Evolutionary conservation across 2,329 filamentous ascomycete species (phyloP).

Genomic region (Talaromyces sp.): DNA sequence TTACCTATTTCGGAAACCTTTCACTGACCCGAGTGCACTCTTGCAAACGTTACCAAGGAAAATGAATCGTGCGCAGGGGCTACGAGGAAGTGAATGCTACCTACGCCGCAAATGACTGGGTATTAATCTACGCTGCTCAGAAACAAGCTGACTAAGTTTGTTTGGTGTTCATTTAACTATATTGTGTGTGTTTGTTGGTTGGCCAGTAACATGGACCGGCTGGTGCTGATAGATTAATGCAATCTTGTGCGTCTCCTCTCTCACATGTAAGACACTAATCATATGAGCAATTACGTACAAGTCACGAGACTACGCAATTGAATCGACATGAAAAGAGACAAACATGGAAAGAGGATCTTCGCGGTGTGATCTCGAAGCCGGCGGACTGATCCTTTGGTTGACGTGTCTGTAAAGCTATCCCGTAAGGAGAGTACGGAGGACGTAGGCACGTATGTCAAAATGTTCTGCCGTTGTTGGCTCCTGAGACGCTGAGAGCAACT

Average conservation of each 20-base stretch:
- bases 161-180: neutral
- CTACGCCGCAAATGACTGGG: neutral
- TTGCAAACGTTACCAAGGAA: neutral
- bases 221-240: neutral
- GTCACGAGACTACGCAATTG: neutral
- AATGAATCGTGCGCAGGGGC: neutral
- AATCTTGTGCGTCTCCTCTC: neutral
- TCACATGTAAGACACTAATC: neutral
- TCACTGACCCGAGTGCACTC: neutral
- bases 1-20: slow-evolving; percentile 1
- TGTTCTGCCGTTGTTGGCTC: neutral
- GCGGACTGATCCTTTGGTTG: neutral
- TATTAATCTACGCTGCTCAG: too few relatives aligned
- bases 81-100: slow-evolving; percentile 3
- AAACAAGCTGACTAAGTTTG: neutral
- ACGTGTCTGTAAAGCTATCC: neutral
- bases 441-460: neutral
- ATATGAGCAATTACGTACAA: neutral
- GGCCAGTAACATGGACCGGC: neutral
- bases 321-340: neutral
- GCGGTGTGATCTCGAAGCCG: neutral
- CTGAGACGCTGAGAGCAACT: neutral
- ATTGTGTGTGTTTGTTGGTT: slow-evolving; percentile 1
- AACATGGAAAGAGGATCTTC: neutral
- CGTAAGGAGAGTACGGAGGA: neutral